A percentile compares a stretch with the other conserved stretches of the same genome.
phyloP scores from a whole-genome alignment of 352 stramenopile genomes.

The Globisporangium paddicum region DNA sequence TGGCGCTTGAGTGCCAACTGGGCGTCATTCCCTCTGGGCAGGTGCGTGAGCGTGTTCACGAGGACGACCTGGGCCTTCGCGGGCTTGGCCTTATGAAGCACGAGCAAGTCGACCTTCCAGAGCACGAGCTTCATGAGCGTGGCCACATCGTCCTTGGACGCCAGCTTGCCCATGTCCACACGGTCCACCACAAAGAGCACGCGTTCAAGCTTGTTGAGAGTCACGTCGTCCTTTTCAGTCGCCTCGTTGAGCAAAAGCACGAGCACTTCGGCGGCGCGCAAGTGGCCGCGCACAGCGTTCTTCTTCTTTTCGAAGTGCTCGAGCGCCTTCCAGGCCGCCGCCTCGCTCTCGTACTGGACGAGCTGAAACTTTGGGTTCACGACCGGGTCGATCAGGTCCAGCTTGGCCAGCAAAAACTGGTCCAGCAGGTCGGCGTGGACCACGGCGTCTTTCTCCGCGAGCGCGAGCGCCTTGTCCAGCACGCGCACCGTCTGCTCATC shows the following conservation, averaged over 20 bases:
- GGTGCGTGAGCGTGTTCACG: conserved; percentile 21
- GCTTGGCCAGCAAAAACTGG: conserved; percentile 42
- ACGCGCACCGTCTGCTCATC: conserved; percentile 14
- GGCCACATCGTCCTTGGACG: conserved; percentile 23
- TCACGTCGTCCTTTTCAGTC: conserved; percentile 5
- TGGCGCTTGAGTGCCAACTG: conserved; percentile 21
- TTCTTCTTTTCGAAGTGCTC: conserved; percentile 51
- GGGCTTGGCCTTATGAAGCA: conserved; percentile 1
- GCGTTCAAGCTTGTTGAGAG: conserved; percentile 24
- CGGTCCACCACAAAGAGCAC: conserved; percentile 34
- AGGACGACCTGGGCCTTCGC: conserved; percentile 23
- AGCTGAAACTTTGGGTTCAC: conserved; percentile 14
- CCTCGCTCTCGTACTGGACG: conserved; percentile 9
- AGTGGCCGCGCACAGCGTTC: conserved; percentile 26
- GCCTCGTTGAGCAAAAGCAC: conserved; percentile 20
- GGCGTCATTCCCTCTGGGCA: conserved; percentile 8
- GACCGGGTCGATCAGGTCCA: conserved; percentile 39
- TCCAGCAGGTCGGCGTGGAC: conserved; percentile 31
- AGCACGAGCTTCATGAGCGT: conserved; percentile 35
- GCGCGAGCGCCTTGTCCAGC: conserved; percentile 12
- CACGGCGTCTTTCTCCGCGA: conserved; percentile 19
- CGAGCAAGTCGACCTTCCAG: conserved; percentile 32
- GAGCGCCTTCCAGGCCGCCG: conserved; percentile 33
- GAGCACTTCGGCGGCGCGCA: conserved; percentile 33
- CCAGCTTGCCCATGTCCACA: conserved; percentile 31